Conservation (phyloP, 345 rosid genomes). For the Eutrema japonicum region DNA sequence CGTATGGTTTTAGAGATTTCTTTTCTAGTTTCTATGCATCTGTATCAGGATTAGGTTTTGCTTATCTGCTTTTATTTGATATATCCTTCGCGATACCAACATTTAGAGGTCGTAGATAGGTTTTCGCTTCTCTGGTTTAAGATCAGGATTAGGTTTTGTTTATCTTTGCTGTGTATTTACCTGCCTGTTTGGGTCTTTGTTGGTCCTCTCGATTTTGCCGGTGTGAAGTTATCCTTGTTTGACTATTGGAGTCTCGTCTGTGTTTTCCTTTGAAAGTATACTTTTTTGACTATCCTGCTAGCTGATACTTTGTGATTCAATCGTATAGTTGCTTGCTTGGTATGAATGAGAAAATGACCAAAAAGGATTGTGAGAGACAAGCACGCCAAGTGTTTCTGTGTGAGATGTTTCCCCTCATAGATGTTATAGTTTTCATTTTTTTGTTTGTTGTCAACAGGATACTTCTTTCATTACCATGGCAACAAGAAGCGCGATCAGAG, state of each 20-base stretch:
- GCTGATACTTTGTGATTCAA: constrained; percentile 1
- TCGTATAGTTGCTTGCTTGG: not conserved
- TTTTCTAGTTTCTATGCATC: not conserved
- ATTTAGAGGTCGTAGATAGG: not conserved
- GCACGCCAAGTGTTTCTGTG: not conserved
- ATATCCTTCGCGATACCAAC: not conserved
- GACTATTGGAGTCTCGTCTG: not conserved
- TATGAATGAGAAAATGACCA: constrained; percentile 25
- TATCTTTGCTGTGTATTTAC: not conserved
- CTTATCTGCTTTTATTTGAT: not conserved
- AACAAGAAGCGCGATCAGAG: constrained; percentile 55
- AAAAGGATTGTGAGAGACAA: constrained; percentile 16
- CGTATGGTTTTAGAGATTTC: not conserved
- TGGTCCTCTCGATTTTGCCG: not conserved
- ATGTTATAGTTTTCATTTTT: not conserved
- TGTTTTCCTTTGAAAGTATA: not conserved
- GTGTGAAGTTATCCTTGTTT: too few species aligned
- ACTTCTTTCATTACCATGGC: constrained; percentile 54
- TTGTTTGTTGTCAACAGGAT: constrained; percentile 19
- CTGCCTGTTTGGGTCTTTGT: not conserved
- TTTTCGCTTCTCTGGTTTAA: not conserved
- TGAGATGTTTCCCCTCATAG: not conserved
- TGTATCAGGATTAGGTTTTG: not conserved
- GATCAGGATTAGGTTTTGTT: not conserved
- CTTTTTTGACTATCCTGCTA: not conserved